Evolutionary conservation across 257 asterid genomes (phyloP), one percentile per base, ranked within the genome.

Genomic region (Asclepias syriaca): DNA sequence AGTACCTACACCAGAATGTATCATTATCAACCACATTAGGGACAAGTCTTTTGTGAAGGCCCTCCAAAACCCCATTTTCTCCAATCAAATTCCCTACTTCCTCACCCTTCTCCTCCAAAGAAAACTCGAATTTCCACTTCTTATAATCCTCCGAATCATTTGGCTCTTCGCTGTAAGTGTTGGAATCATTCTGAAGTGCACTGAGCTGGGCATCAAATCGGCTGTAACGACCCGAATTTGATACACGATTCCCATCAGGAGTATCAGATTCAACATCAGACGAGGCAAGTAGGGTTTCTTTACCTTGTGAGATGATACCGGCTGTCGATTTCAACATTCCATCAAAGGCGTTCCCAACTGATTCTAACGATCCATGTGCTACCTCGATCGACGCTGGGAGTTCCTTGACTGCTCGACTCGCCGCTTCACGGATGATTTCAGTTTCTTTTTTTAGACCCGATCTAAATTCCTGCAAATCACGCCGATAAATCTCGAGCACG

Each of bases 351-450:
- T 66, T 71, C 8, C 68, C 67, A 0, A 75, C 84, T 11, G 84
- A 68, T 60, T 74, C 92, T 45, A 87, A 74, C 15, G 86, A 88
- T 67, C 87, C 94, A 1, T 89, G 92, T 12, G 96, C 91, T 16
- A 84, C 93, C 80, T 92, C 98, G 73, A 92, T 74, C 68, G 97
- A 87, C n/a, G 97, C 86, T n/a, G 98, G 98, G 58, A 93, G 90
- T 55, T 90, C 97, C 84, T 87, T 89, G 79, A 89, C 97, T 49
- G 97, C 97, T n/a, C 92, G 93, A 84, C 81, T 83, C 4, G 98
- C 97, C 0, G 80, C 86, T 67, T 90, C 98, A 13, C 96, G 90
- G 83, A 93, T 69, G 19, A 87, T 68, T n/a, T 81, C 91, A 40
- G 90, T 85, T 83, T 93, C 98, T 73, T 88, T 89, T 73, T 72